Percentiles rank a stretch among this genome's conserved stretches.
phyloP scores from a whole-genome alignment of 768 basidiomycete species.

The Termitomyces sp. region DNA sequence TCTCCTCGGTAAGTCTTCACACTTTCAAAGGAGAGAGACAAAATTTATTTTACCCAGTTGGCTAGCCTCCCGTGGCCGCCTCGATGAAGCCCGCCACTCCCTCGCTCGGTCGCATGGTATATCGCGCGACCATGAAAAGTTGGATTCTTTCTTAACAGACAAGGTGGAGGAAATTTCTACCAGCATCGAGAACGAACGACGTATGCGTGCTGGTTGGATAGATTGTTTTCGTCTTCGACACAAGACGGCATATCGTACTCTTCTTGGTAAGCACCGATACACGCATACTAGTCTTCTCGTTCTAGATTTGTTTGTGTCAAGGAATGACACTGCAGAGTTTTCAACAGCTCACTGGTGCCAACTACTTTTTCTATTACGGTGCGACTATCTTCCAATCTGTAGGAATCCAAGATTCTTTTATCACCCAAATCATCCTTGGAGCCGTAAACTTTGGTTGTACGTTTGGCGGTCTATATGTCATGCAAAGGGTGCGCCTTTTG shows the following conservation, averaged over 20 bases:
- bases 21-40: neutral
- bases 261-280: constrained; percentile 30
- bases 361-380: constrained; percentile 65
- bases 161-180: constrained; percentile 52
- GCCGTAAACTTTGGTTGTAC: constrained; percentile 69
- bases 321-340: constrained; percentile 62
- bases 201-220: constrained; percentile 50
- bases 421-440: constrained; percentile 73
- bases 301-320: constrained; percentile 4
- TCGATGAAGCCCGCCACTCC: constrained; percentile 42
- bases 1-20: constrained; percentile 37
- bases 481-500: constrained; percentile 46
- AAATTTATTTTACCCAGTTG: constrained; percentile 27
- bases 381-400: constrained; percentile 65
- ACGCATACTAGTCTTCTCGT: neutral
- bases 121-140: constrained; percentile 27
- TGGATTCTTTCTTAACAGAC: constrained; percentile 34
- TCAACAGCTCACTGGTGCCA: constrained; percentile 69
- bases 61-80: constrained; percentile 44
- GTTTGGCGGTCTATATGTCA: constrained; percentile 67
- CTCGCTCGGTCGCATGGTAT: constrained; percentile 47
- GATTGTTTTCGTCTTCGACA: constrained; percentile 54
- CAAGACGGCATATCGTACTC: constrained; percentile 60
- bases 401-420: constrained; percentile 59
- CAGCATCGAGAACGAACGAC: constrained; percentile 44